Evolutionary conservation across 345 rosid species (phyloP), one percentile per base, ranked within the genome.

Genomic region (Camelina neglecta): DNA sequence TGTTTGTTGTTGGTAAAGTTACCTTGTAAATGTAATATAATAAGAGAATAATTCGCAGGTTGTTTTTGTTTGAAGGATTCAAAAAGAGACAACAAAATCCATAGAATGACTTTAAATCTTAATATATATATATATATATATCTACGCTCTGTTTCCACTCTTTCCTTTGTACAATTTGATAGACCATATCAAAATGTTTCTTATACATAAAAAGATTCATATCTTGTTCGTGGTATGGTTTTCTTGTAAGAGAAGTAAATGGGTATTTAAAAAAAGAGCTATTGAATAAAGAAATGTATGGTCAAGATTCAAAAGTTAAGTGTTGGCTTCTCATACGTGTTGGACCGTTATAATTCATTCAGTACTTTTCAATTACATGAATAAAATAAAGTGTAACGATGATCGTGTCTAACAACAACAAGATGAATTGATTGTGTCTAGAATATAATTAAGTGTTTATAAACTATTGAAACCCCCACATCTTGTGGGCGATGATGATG

Each of bases 1-100:
- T 26, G 64, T 58, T 72, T 73, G 63, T 53, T 60, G 77, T 68
- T 69, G 69, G 41, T 53, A 63, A 71, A 63, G 64, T 53, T 65
- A 47, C 62, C 59, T 76, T 85, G 84, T 83, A 80, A 73, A 76
- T 83, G 81, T 79, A 56, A 16, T 45, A 67, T 78, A 85, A 83
- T 85, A 85, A 85, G 58, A 73, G 67, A 79, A 79, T 16, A 75
- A 4, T 48, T 71, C 42, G 60, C 45, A 65, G 67, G 67, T 31
- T 72, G 8, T 50, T 67, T 76, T 12, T 41, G 68, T 60, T 65
- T 65, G 8, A 47, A 59, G 51, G 55, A 24, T 48, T 71, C 56
- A 58, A 67, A 58, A 67, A 65, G 54, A 23, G 65, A 39, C 49
- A 11, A 39, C 20, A 60, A 60, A 8, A 41, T 24, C 29, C 36